A percentile compares a stretch with the other conserved stretches of the same genome.
Evolutionary conservation across 495 filamentous ascomycete genomes (phyloP).

Genomic region (Tetracladium setigerum): DNA sequence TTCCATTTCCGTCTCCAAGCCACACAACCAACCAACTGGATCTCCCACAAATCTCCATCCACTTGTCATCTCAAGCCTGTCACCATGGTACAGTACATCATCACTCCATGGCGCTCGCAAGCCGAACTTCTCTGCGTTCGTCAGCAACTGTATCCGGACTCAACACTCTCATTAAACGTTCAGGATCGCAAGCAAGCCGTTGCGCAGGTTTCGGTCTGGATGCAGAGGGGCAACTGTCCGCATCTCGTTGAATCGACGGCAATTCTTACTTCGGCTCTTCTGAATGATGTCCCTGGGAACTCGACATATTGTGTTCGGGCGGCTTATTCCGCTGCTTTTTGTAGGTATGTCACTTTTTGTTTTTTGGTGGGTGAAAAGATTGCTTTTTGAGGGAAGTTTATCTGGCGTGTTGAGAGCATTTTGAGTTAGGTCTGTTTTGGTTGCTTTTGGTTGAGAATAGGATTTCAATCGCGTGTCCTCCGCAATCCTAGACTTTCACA

Average conservation of each 20-base stretch:
- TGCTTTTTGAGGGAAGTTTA: neutral
- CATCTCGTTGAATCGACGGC: constrained; percentile 79
- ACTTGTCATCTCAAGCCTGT: neutral
- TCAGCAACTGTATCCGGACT: constrained; percentile 54
- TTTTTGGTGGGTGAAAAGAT: neutral
- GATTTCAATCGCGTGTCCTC: neutral
- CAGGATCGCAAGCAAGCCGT: constrained; percentile 27
- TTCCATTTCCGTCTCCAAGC: neutral
- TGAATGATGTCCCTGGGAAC: constrained; percentile 43
- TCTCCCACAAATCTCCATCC: neutral
- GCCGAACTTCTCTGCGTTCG: constrained; percentile 60
- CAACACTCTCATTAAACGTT: neutral
- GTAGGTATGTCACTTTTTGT: constrained; percentile 32
- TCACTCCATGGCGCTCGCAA: constrained; percentile 71
- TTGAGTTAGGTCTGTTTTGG: constrained; percentile 1
- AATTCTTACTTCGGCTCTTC: constrained; percentile 62
- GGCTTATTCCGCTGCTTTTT: constrained; percentile 53
- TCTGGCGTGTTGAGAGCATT: constrained; percentile 1
- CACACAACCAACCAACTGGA: neutral
- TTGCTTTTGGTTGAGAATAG: neutral
- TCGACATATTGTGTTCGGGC: constrained; percentile 47
- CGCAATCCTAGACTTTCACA: neutral
- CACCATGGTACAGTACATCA: constrained; percentile 64
- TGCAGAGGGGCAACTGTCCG: constrained; percentile 65
- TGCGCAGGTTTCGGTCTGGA: constrained; percentile 44